These are phyloP conservation scores for Porphyrellus cyaneotinctus DNA, from an alignment of 768 basidiomycete genomes.

Conservation along the genomic window DNA sequence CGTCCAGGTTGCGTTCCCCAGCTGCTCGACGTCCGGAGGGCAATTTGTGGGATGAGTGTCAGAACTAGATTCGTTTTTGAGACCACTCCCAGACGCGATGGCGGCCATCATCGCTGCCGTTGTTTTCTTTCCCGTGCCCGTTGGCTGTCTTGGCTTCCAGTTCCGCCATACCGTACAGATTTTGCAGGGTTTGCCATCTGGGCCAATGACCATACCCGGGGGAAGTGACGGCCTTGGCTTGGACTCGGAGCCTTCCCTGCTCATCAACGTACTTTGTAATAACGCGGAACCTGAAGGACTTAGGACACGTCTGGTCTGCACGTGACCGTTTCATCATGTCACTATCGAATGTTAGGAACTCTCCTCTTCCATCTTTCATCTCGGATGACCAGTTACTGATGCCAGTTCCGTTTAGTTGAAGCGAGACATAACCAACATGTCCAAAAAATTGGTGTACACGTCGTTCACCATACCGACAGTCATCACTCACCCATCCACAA, in stretches of 20 bases:
- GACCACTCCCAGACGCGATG: conserved; percentile 28
- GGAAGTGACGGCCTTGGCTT: conserved; percentile 40
- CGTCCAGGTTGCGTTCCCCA: conserved; percentile 93
- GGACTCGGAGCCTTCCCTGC: conserved; percentile 3
- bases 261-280: conserved; percentile 7
- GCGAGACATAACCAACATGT: conserved; percentile 10
- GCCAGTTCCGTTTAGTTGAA: neutral
- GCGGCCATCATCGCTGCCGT: conserved; percentile 34
- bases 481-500: conserved; percentile 53
- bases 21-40: conserved; percentile 84
- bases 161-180: conserved; percentile 78
- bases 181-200: conserved; percentile 95
- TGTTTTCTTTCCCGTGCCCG: conserved; percentile 30
- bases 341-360: too few relatives aligned
- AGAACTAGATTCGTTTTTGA: conserved; percentile 27
- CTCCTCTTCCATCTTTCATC: too few relatives aligned
- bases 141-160: conserved; percentile 48
- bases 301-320: too few relatives aligned
- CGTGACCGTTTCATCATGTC: conserved; percentile 17
- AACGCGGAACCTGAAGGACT: too few relatives aligned
- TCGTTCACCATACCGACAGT: conserved; percentile 57
- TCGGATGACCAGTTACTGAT: neutral
- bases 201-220: conserved; percentile 83
- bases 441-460: conserved; percentile 39
- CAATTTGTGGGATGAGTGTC: conserved; percentile 59